Evolutionary conservation across 2,329 filamentous ascomycete species (phyloP), one percentile per base, ranked within the genome.

Genomic region (Penicillium palitans): DNA sequence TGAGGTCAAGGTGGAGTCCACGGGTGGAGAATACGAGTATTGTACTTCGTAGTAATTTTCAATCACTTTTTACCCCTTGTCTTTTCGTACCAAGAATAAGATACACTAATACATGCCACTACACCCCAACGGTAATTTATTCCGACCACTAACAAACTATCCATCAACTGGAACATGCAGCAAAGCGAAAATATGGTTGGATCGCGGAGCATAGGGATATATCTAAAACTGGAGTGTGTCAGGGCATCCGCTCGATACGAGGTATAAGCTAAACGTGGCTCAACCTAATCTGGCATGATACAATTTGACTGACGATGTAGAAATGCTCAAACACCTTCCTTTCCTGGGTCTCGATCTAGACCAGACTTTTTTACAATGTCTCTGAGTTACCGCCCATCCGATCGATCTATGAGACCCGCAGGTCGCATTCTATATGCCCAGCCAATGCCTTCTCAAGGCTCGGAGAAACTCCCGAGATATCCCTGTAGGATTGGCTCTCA

Each of bases 391-490:
- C 42, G 54, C 21, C 7, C 19, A 42, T 48, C 55, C 55, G 55
- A 58, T 58, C 44, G 37, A 54, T 58, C n/a, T 45, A 41, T 48
- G 50, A 58, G 27, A 54, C 37, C 17, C 44, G 29, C 50, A 48
- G 21, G 10, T 54, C 29, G 44, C 37, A 35, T 19, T 17, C n/a
- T 48, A 44, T 48, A 37, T 9, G 21, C 29, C 6, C 33, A 29
- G 5, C n/a, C 17, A 37, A 42, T 54, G 33, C n/a, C 27, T 33
- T 27, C 21, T 35, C 35, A 33, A 47, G 8, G 21, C 10, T 24
- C 19, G 21, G 27, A 48, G 13, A 35, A 31, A 48, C 45, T 45
- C 44, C 29, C 13, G 48, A 42, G 54, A 49, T 54, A 54, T 13
- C 27, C n/a, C 35, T 44, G 21, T 44, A 48, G 6, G 5, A 19